A percentile compares a stretch with the other conserved stretches of the same genome.
Conservation (phyloP, 1,139 yeast genomes). For the Geotrichum macrosporum region DNA sequence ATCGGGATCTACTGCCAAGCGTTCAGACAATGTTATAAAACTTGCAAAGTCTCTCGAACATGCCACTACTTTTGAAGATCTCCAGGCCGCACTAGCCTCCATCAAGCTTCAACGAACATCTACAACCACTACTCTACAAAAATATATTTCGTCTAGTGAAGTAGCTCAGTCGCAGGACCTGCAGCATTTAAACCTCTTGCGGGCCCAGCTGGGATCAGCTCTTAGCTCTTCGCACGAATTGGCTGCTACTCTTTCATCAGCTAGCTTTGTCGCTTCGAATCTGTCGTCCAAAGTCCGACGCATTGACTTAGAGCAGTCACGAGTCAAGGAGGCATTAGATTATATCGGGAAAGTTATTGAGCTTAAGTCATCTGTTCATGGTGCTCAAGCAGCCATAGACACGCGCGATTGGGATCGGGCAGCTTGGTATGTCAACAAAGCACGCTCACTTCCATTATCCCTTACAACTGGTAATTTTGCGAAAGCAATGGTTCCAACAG, state of each 20-base stretch:
- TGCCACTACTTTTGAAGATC: constrained; percentile 18
- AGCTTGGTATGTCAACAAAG: constrained; percentile 57
- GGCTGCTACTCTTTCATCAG: constrained; percentile 49
- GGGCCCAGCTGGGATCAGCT: constrained; percentile 35
- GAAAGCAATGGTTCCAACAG: constrained; percentile 78
- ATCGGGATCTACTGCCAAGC: background rate
- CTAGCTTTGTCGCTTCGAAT: constrained; percentile 61
- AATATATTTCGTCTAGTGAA: constrained; percentile 17
- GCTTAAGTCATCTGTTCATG: constrained; percentile 59
- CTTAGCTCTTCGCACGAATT: constrained; percentile 45
- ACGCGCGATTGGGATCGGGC: constrained; percentile 68
- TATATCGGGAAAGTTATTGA: constrained; percentile 64
- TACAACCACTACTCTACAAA: constrained; percentile 11
- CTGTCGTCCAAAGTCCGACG: constrained; percentile 67
- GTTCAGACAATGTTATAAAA: constrained; percentile 8
- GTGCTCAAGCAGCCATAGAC: constrained; percentile 65
- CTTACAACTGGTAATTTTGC: constrained; percentile 68
- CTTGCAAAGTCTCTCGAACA: constrained; percentile 16
- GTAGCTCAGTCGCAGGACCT: constrained; percentile 19
- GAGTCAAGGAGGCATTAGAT: constrained; percentile 59
- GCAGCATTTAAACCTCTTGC: constrained; percentile 31
- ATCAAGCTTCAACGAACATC: constrained; percentile 15
- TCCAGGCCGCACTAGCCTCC: constrained; percentile 14
- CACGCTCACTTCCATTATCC: constrained; percentile 50
- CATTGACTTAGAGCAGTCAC: constrained; percentile 64